Conservation (phyloP, 2,329 filamentous ascomycete genomes). For the Blumeria hordei region DNA sequence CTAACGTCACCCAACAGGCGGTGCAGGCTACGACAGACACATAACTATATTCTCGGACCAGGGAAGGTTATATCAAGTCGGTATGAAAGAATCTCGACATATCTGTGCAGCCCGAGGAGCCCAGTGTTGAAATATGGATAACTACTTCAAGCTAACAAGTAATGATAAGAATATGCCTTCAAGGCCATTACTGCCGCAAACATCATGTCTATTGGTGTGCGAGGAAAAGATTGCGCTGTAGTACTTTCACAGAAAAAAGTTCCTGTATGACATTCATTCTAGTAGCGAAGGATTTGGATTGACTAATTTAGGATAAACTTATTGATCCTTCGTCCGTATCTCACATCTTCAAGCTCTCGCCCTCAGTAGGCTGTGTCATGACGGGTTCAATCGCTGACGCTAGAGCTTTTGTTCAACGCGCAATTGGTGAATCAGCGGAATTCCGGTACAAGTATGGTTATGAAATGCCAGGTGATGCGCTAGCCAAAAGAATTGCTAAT, state of each 20-base stretch:
- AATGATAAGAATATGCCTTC: constrained; percentile 82
- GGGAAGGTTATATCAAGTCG: constrained; percentile 96
- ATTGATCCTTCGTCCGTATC: constrained; percentile 94
- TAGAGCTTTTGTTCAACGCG: constrained; percentile 73
- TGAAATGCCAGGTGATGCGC: constrained; percentile 95
- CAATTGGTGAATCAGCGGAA: constrained; percentile 85
- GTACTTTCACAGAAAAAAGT: constrained; percentile 99
- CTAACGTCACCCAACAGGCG: constrained; percentile 25
- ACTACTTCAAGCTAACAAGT: constrained; percentile 10
- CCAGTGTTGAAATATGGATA: too few relatives aligned
- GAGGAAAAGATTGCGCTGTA: constrained; percentile 91
- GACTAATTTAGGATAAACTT: constrained; percentile 59
- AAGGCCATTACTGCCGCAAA: constrained; percentile 98
- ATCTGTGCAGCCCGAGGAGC: too few relatives aligned
- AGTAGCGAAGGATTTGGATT: constrained; percentile 5
- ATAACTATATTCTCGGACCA: constrained; percentile 99
- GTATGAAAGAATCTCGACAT: constrained; percentile 28
- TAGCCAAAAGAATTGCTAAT: constrained; percentile 92
- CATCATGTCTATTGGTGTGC: constrained; percentile 90
- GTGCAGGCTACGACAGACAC: constrained; percentile 87
- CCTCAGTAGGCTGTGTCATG: constrained; percentile 93
- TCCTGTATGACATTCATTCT: constrained; percentile 39
- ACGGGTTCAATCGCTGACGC: constrained; percentile 97
- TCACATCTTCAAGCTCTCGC: constrained; percentile 91
- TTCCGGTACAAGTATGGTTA: constrained; percentile 98